Base-by-base conservation (phyloP, 345 rosid species). In the Eucalyptus fibrosa region DNA sequence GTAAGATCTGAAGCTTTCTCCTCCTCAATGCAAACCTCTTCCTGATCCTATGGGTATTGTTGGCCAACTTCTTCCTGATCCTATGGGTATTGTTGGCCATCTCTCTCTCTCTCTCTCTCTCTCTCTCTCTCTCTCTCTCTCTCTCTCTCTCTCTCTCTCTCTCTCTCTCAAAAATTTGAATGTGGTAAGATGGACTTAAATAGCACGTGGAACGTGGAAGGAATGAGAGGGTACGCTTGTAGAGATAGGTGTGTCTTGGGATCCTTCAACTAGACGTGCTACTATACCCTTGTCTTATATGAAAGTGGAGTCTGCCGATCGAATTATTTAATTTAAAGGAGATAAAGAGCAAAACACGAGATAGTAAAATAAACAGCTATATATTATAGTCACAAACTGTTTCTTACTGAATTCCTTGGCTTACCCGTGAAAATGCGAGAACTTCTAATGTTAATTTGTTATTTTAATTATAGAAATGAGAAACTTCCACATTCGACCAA, bases 1-100 rank as follows among this genome's bases (percentile, higher is more conserved):
- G 92, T 60, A 94, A 92, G 92, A 91, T 90, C 50, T 90, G 95
- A 94, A 92, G 90, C 94, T 93, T 95, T 87, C 92, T 92, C 86
- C 92, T 86, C 69, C 88, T 93, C 88, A 91, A 12, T 88, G 94
- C 91, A 26, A 88, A 56, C 91, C 92, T 93, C 88, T 94, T 94
- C 87, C 90, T 94, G 77, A 91, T 67, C 90, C 92, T 92, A 34
- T 92, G 92, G 85, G 47, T 77, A 40, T 21, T 77, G 16, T 40
- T 42, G 56, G 87, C 96, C 97, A 95, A 56, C 91, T 91, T 93
- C 88, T 94, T 94, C 86, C 90, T 94, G 77, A 91, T 67, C 89
- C 93, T 92, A 45, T 92, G 92, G 83, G 47, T 77, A 40, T 21
- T 77, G 9, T 37, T 42, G 62, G 87, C 96, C 97, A 94, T 80